phyloP scores from a whole-genome alignment of 768 basidiomycete species.

The Russula lepida region DNA sequence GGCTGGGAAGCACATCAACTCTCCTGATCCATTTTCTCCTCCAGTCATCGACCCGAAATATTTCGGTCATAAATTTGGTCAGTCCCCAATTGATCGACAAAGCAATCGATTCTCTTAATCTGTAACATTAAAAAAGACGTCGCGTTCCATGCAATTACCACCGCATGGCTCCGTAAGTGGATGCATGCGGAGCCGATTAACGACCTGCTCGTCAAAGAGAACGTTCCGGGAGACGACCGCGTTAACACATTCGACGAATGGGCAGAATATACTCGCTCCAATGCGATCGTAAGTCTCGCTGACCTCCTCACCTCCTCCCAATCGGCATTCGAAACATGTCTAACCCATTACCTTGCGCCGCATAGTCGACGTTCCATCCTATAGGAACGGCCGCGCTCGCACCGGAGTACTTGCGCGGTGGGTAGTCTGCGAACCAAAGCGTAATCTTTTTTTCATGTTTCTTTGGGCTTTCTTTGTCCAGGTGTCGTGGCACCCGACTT shows the following conservation, averaged over 20 bases:
- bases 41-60: conserved; percentile 40
- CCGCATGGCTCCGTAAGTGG: conserved; percentile 20
- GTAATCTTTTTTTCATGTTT: neutral
- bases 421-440: neutral
- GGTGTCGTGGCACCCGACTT: conserved; percentile 37
- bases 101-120: neutral
- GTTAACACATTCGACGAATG: conserved; percentile 18
- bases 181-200: conserved; percentile 17
- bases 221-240: conserved; percentile 3
- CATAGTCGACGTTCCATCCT: conserved; percentile 19
- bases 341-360: neutral
- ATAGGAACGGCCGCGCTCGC: conserved; percentile 35
- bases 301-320: too few species aligned
- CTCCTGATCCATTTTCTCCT: conserved; percentile 27
- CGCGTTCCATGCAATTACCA: conserved; percentile 28
- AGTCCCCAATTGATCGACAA: neutral
- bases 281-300: conserved; percentile 9
- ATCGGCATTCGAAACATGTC: neutral
- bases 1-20: conserved; percentile 25
- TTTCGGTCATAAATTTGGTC: conserved; percentile 23
- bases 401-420: conserved; percentile 30
- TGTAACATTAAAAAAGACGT: conserved; percentile 20
- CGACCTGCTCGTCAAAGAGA: conserved; percentile 10
- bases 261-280: conserved; percentile 13
- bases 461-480: conserved; percentile 10